phyloP scores from a whole-genome alignment of 805 yeast genomes.

The Candida loeiensis region DNA sequence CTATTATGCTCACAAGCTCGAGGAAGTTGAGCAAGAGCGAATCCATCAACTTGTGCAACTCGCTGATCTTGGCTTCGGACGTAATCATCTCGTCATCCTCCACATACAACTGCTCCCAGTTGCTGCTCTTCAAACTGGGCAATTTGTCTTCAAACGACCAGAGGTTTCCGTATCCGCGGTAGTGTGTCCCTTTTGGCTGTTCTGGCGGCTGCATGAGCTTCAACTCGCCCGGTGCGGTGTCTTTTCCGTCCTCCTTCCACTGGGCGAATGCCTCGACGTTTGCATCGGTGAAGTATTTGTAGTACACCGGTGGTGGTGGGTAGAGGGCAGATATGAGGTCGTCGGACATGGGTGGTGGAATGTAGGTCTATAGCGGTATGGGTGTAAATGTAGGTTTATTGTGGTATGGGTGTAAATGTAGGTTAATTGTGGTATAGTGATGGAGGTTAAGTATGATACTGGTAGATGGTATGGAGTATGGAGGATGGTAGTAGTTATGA shows the following conservation, averaged over 20 bases:
- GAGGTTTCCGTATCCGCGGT: slow-evolving; percentile 83
- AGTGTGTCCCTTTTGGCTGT: slow-evolving; percentile 59
- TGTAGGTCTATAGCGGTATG: no score
- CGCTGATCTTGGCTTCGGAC: slow-evolving; percentile 53
- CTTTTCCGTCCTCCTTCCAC: slow-evolving; percentile 20
- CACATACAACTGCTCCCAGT: slow-evolving; percentile 68
- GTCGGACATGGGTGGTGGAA: slow-evolving; percentile 13
- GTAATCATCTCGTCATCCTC: slow-evolving; percentile 36
- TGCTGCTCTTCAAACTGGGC: slow-evolving; percentile 72
- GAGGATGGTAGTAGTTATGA: no score
- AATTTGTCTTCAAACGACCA: slow-evolving; percentile 82
- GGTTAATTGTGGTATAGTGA: no score
- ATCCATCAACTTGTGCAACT: slow-evolving; percentile 74
- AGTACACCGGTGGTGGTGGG: slow-evolving; percentile 92
- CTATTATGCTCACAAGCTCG: slow-evolving; percentile 75
- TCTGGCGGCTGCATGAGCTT: slow-evolving; percentile 63
- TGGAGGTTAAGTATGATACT: no score
- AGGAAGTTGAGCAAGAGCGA: slow-evolving; percentile 76
- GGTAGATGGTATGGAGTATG: no score
- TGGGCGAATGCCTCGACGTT: slow-evolving; percentile 48
- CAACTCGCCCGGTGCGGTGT: slow-evolving; percentile 39
- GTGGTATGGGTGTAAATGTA: no score
- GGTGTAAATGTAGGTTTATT: no score
- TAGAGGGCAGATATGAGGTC: slow-evolving; percentile 63
- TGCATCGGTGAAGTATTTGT: slow-evolving; percentile 66